Conservation (phyloP, 116 monocot species). For the Thalassia testudinum region DNA sequence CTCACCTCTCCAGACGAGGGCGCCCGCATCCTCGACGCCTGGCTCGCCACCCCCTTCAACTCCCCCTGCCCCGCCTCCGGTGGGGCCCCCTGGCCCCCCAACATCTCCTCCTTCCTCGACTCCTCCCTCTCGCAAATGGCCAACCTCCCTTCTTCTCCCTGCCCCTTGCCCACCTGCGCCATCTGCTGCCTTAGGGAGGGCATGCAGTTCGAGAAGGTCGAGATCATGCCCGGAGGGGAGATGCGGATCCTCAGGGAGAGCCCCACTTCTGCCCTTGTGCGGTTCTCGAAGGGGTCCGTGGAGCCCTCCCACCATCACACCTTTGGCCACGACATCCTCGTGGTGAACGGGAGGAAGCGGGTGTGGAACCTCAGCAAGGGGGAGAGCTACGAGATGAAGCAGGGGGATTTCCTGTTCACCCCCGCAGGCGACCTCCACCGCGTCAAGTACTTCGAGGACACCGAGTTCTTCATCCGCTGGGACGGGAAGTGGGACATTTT, state of each 20-base stretch:
- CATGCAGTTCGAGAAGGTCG: slow-evolving; percentile 55
- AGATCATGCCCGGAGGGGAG: slow-evolving; percentile 78
- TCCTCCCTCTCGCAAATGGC: slow-evolving; percentile 47
- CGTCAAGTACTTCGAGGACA: slow-evolving; percentile 79
- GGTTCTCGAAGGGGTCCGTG: slow-evolving; percentile 56
- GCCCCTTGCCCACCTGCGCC: slow-evolving; percentile 32
- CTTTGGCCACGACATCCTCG: slow-evolving; percentile 69
- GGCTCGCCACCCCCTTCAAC: slow-evolving; percentile 68
- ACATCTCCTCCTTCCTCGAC: slow-evolving; percentile 51
- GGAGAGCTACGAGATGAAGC: slow-evolving; percentile 49
- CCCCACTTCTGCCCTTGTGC: slow-evolving; percentile 66
- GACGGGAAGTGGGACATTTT: slow-evolving; percentile 88
- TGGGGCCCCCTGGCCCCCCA: slow-evolving; percentile 34
- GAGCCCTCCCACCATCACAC: slow-evolving; percentile 90
- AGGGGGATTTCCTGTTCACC: slow-evolving; percentile 71
- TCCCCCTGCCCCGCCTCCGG: slow-evolving; percentile 73
- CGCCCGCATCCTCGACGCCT: slow-evolving; percentile 38
- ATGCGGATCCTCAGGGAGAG: slow-evolving; percentile 75
- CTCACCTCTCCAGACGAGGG: slow-evolving; percentile 25
- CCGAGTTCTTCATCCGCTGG: slow-evolving; percentile 91
- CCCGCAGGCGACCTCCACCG: slow-evolving; percentile 69
- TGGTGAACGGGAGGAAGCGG: slow-evolving; percentile 71
- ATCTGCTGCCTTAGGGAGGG: slow-evolving; percentile 59
- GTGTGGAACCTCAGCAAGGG: slow-evolving; percentile 76
- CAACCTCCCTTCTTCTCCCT: slow-evolving; percentile 12